phyloP scores from a whole-genome alignment of 192 early-diverging fungal species.

The Gryganskiella cystojenkinii region DNA sequence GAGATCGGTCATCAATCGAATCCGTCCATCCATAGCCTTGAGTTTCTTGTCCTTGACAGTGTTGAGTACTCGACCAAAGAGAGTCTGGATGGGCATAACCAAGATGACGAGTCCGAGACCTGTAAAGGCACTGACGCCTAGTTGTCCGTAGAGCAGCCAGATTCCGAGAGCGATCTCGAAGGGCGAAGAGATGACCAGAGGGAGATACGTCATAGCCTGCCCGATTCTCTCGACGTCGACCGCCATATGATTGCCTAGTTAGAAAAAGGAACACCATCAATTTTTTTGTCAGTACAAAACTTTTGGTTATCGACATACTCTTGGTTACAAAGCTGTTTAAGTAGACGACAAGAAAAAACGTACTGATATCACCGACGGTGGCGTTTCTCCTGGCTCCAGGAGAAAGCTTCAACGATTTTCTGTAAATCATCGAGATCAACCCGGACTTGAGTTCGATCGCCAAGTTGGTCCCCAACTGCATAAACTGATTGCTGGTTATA shows the following conservation, averaged over 20 bases:
- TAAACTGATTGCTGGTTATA: constrained; percentile 13
- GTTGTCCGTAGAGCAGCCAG: constrained; percentile 28
- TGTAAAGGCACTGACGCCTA: constrained; percentile 31
- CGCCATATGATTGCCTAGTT: constrained; percentile 33
- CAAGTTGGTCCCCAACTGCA: constrained; percentile 12
- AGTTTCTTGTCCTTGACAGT: constrained; percentile 42
- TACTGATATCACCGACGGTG: constrained; percentile 49
- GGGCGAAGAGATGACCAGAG: constrained; percentile 13
- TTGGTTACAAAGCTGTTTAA: too few relatives aligned
- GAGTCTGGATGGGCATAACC: constrained; percentile 16
- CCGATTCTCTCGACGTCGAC: constrained; percentile 43
- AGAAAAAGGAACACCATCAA: too few relatives aligned
- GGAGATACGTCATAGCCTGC: constrained; percentile 4
- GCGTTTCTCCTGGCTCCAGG: constrained; percentile 29
- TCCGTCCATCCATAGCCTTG: constrained; percentile 48
- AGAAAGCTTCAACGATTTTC: constrained; percentile 41
- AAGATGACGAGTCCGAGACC: constrained; percentile 34
- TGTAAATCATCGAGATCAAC: constrained; percentile 48
- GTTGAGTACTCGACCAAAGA: constrained; percentile 18
- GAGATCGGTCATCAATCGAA: constrained; percentile 43
- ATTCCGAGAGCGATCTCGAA: constrained; percentile 32
- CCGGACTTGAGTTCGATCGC: constrained; percentile 38
- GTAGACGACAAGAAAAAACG: too few relatives aligned
- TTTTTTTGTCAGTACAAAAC: too few relatives aligned
- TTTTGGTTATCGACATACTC: too few relatives aligned